These are phyloP conservation scores for Pseudogymnoascus destructans DNA, from an alignment of 2,329 filamentous ascomycete species.

Conservation along the genomic window DNA sequence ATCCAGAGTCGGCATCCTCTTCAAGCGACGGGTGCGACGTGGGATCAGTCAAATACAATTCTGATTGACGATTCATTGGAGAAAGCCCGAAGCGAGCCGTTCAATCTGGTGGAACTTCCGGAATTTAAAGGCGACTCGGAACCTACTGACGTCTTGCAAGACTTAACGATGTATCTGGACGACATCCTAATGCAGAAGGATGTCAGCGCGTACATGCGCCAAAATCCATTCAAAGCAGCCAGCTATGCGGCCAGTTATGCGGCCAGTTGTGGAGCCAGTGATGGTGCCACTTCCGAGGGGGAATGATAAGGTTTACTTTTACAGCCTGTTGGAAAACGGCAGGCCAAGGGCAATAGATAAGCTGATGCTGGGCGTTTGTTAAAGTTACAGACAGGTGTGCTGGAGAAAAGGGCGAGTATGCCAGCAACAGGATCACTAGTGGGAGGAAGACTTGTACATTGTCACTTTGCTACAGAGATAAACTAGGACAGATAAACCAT, in stretches of 20 bases:
- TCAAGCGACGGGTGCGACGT: slow-evolving; percentile 33
- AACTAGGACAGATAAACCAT: neutral
- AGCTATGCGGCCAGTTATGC: neutral
- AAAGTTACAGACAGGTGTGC: neutral
- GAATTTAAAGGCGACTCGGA: slow-evolving; percentile 41
- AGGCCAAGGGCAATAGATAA: no score
- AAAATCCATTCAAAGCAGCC: slow-evolving; percentile 32
- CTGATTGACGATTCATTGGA: slow-evolving; percentile 74
- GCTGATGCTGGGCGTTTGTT: neutral
- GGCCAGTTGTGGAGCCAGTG: no score
- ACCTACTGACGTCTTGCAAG: slow-evolving; percentile 34
- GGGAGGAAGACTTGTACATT: neutral
- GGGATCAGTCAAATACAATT: slow-evolving; percentile 78
- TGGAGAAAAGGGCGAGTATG: neutral
- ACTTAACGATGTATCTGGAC: slow-evolving; percentile 51
- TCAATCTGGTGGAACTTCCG: slow-evolving; percentile 68
- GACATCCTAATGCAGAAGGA: slow-evolving; percentile 40
- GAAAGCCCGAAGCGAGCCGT: slow-evolving; percentile 73
- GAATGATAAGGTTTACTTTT: neutral
- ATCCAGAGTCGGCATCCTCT: slow-evolving; percentile 35
- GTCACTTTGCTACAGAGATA: neutral
- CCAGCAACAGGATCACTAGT: neutral
- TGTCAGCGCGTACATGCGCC: slow-evolving; percentile 48
- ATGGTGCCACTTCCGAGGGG: neutral
- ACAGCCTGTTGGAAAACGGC: neutral